Base-by-base conservation (phyloP, 1,139 yeast genomes). In the Suhomyces choctaworum region DNA sequence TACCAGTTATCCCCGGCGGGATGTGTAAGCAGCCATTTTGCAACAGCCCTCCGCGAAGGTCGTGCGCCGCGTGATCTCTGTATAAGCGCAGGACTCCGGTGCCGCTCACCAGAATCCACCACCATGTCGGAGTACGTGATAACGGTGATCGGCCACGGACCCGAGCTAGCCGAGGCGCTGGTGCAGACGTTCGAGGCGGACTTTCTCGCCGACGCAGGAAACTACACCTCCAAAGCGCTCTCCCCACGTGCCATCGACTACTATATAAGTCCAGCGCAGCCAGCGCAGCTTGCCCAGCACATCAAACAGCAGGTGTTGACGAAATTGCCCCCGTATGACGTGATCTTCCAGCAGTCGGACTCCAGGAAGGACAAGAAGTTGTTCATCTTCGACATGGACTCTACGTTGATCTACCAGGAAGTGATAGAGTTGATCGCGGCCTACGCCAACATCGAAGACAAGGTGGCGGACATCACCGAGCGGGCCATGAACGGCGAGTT, bases 401-500 rank as follows among this genome's bases (percentile, higher is more conserved):
- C 97, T 1, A 94, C 98, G 0, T 67, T 94, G 55, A 94, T 94
- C 48, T 82, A 86, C 59, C 97, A 94, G 62, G 99, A 94, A 62
- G 97, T 92, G 31, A 92, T 92, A 48, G 99, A 94, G 56, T 66
- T 92, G 55, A 90, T 94, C 47, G 98, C 98, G 3, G 88, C 84
- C 0, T 80, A 82, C 48, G 95, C 92, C n/a, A 71, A 73, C 43
- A 89, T 86, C 19, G 94, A 86, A 49, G 76, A 70, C 2, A 66
- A 82, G 55, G 95, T 87, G 10, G 80, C 85, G 5, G 78, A 73
- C 35, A 90, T 94, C 53, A 94, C 99, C 4, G 89, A 85, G 29
- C 72, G 90, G 26, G 98, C 98, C 23, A 94, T 94, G 99, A 89
- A 90, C 51, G 97, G 97, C 17, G 96, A 92, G 54, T 68, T 94